These are phyloP conservation scores for Debaryomyces tyrocola DNA, from an alignment of 805 yeast genomes.

Conservation along the genomic window DNA sequence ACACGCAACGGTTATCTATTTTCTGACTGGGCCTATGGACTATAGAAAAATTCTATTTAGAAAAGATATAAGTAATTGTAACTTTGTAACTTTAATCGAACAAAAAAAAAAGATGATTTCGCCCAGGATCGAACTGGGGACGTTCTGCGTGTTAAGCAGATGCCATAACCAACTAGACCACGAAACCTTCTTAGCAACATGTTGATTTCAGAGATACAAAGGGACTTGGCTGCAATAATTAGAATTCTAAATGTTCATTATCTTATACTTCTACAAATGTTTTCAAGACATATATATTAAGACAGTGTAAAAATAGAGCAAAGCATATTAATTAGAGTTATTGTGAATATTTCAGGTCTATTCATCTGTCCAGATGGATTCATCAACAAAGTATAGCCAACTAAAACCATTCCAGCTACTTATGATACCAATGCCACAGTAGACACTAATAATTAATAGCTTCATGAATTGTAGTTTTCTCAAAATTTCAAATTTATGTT, in stretches of 20 bases:
- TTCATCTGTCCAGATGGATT: slow-evolving; percentile 55
- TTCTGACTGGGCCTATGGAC: no score
- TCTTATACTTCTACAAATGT: no score
- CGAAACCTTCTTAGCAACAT: slow-evolving; percentile 21
- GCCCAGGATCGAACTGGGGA: slow-evolving; percentile 99
- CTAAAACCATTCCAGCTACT: slow-evolving; percentile 86
- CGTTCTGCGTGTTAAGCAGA: slow-evolving; percentile 99
- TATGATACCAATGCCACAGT: slow-evolving; percentile 82
- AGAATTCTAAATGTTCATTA: no score
- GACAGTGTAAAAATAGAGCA: no score
- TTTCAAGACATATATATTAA: no score
- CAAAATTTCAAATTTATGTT: slow-evolving; percentile 51
- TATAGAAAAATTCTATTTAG: no score
- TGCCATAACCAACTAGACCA: slow-evolving; percentile 99
- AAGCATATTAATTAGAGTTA: no score
- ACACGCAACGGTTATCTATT: no score
- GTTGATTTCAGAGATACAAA: no score
- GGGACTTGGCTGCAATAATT: no score
- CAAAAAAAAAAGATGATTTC: slow-evolving; percentile 64
- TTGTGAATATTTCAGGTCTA: background rate
- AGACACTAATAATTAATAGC: slow-evolving; percentile 79
- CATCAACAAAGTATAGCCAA: slow-evolving; percentile 87
- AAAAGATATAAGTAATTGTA: no score
- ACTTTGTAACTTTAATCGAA: background rate
- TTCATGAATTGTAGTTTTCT: slow-evolving; percentile 70